Conservation (phyloP, 306 rosid species). For the Chamaecrista fasciculata region DNA sequence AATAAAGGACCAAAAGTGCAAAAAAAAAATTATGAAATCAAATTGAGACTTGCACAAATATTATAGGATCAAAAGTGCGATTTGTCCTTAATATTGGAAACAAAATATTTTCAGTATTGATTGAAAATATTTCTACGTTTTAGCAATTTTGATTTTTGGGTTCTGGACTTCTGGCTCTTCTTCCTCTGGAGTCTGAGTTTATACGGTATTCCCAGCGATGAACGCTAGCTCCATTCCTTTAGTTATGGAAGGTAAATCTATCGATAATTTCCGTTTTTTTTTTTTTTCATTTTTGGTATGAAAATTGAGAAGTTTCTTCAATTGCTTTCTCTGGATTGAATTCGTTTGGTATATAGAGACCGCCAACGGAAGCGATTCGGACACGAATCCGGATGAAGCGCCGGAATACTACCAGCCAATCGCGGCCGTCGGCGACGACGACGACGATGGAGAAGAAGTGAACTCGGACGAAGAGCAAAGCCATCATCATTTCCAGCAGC, state of each 20-base stretch:
- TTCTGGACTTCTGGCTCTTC: not conserved
- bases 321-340: not conserved
- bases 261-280: no score
- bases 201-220: constrained; percentile 26
- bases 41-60: no score
- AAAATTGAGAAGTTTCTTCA: not conserved
- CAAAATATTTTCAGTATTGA: no score
- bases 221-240: constrained; percentile 43
- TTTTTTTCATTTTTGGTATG: not conserved
- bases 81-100: no score
- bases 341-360: constrained; percentile 33
- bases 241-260: constrained; percentile 39
- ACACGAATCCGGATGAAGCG: constrained; percentile 49
- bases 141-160: no score
- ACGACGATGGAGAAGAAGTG: constrained; percentile 29
- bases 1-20: no score
- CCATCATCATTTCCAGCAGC: constrained; percentile 18
- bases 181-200: not conserved
- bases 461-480: constrained; percentile 44
- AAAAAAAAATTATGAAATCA: no score
- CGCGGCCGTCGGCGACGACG: constrained; percentile 48
- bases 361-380: constrained; percentile 77
- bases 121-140: no score
- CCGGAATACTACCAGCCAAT: constrained; percentile 76
- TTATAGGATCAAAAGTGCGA: no score